Base-by-base conservation (phyloP, 208 protist species). In the Leishmania tarentolae region DNA sequence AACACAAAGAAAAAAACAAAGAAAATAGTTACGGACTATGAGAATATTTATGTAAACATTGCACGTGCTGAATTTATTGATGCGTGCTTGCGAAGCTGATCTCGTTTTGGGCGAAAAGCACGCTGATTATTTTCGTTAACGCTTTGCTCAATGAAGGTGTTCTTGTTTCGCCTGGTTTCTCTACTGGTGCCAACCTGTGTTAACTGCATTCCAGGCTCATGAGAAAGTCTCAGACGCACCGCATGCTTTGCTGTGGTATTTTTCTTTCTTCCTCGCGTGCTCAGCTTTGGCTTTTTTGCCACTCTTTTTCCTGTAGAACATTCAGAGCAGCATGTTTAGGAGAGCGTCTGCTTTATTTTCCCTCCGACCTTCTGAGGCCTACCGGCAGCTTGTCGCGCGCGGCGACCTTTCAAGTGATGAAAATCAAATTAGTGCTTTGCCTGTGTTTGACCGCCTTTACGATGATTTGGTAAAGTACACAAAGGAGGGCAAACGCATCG, bases 391-490 rank as follows among this genome's bases (percentile, higher is more conserved):
- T 65, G 90, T 95, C 2, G 52, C 50, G 9, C 59, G 63, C 0
- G 91, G 91, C 7, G 84, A 83, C 31, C 91, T 97, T 35, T 68
- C 78, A n/a, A 74, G 78, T n/a, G 94, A 97, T 74, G 75, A 86
- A 40, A 90, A 88, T 42, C 94, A 97, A 69, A 77, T 93, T 2
- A 81, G 28, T 52, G 89, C 94, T 0, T 80, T 97, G 50, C 90
- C 91, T 56, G 88, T 93, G 28, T 96, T 97, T 84, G 92, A 97
- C 71, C 91, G 94, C 15, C 83, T 97, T 35, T 93, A 95, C 73
- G 87, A 92, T 40, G 92, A 97, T 73, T 70, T 97, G 11, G 81
- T 88, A 31, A 80, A 76, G n/a, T 97, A 95, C 76, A 70, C 78
- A 35, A 80, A 88, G 44, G 86, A 90, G 7, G 82, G 68, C 47